Conservation (phyloP, 805 yeast genomes). For the Saccharomycopsis fibuligera region DNA sequence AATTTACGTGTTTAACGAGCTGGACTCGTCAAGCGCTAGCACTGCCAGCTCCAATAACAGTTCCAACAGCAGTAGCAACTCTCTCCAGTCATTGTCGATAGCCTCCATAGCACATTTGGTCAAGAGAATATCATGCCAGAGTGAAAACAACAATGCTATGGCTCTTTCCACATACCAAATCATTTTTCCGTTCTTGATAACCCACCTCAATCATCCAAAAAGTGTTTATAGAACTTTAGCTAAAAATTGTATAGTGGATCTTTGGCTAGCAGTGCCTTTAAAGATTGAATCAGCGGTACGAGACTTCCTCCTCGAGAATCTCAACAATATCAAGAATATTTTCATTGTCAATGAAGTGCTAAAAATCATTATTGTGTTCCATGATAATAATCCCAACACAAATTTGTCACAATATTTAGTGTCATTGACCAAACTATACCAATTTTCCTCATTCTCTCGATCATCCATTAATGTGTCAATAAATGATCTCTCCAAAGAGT, state of each 20-base stretch:
- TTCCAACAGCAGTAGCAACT: too few species aligned
- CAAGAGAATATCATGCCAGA: constrained; percentile 11
- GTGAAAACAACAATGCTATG: constrained; percentile 8
- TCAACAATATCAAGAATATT: constrained; percentile 25
- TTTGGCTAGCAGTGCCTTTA: constrained; percentile 33
- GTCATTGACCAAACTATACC: constrained; percentile 22
- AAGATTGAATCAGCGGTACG: constrained; percentile 29
- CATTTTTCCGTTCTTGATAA: constrained; percentile 13
- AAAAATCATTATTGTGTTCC: constrained; percentile 26
- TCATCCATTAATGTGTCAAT: constrained; percentile 3
- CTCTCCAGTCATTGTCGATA: constrained; percentile 7
- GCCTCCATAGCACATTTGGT: constrained; percentile 15
- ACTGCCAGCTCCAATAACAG: neutral
- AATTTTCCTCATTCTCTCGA: constrained; percentile 10
- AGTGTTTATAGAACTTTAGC: neutral
- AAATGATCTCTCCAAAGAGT: neutral
- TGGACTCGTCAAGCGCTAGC: neutral
- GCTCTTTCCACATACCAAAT: neutral
- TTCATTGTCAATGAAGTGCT: constrained; percentile 24
- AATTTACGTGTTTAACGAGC: neutral
- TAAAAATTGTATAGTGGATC: constrained; percentile 25
- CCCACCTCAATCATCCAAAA: constrained; percentile 1
- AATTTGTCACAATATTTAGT: constrained; percentile 21
- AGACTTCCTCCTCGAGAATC: constrained; percentile 26
- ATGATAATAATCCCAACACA: constrained; percentile 29